Evolutionary conservation across 257 asterid genomes (phyloP), one percentile per base, ranked within the genome.

Genomic region (Solanum bulbocastanum): DNA sequence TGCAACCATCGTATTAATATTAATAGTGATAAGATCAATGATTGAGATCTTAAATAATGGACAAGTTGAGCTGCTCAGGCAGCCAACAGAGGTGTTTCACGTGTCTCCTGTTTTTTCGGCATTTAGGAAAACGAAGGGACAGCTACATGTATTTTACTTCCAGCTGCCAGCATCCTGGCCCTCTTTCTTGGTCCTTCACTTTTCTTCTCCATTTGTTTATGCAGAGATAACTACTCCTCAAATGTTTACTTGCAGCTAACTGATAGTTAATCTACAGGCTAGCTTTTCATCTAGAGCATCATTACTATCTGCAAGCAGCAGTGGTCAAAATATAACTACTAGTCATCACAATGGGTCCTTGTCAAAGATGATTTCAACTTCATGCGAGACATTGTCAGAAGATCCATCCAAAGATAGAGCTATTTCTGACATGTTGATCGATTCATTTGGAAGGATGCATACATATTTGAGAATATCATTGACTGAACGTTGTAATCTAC

Each of bases 401-500:
- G 94, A 95, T 81, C 83, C 86, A 60, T 89, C 92, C 4, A 92
- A 91, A 89, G 91, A 92, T 65, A 91, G 83, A 84, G 83, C 88
- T 68, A 83, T 89, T 88, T 94, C 98, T 27, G 91, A 95, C 84
- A 93, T 96, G 95, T 90, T 97, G 87, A 89, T 93, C 42, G 99
- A 96, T 92, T 93, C 99, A 14, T 97, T 97, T 65, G 99, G 99
- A 91, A 94, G 99, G 93, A 88, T 79, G 83, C 98, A 97, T 86
- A 96, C 98, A 36, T 97, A 97, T 89, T 90, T 97, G 90, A 91
- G 99, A 92, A 97, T 97, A 88, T 97, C 99, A 58, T 89, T 97
- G 91, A 94, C 98, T 0, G 99, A 97, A 86, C 98, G 99, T 18
- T 97, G 99, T 93, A 97, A 97, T 88, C 91, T 97, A 90, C 92